Evolutionary conservation across 176 grass and related monocot species (phyloP).

Genomic region (Eragrostis curvula): DNA sequence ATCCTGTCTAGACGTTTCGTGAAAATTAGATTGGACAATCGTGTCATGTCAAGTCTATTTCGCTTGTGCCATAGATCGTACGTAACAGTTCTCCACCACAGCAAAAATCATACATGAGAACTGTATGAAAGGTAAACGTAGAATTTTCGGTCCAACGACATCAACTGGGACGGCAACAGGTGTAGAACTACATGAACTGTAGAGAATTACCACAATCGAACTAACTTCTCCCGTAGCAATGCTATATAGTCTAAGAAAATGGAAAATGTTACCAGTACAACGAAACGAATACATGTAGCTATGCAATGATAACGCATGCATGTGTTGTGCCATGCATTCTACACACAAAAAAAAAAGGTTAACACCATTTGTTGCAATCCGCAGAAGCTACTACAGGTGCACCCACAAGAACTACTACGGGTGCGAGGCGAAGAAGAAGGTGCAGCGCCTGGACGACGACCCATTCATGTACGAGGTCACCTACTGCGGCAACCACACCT

Average conservation of each 20-base stretch:
- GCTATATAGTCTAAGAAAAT: too few relatives aligned
- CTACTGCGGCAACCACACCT: slow-evolving; percentile 80
- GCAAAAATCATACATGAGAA: neutral
- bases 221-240: too few relatives aligned
- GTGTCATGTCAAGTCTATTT: neutral
- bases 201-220: too few relatives aligned
- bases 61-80: neutral
- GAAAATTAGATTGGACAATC: neutral
- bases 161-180: too few relatives aligned
- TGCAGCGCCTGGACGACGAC: slow-evolving; percentile 81
- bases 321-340: too few relatives aligned
- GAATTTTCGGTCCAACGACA: too few relatives aligned
- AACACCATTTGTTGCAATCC: neutral
- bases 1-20: neutral
- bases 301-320: too few relatives aligned
- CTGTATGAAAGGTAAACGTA: too few relatives aligned
- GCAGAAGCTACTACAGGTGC: slow-evolving; percentile 94
- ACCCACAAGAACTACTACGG: slow-evolving; percentile 93
- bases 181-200: too few relatives aligned
- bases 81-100: neutral
- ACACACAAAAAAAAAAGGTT: too few relatives aligned
- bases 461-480: slow-evolving; percentile 75
- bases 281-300: too few relatives aligned
- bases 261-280: too few relatives aligned
- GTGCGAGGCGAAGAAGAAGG: slow-evolving; percentile 87